A percentile compares a stretch with the other conserved stretches of the same genome.
Conservation (phyloP, 352 stramenopile genomes). For the Globisporangium recalcitrans region DNA sequence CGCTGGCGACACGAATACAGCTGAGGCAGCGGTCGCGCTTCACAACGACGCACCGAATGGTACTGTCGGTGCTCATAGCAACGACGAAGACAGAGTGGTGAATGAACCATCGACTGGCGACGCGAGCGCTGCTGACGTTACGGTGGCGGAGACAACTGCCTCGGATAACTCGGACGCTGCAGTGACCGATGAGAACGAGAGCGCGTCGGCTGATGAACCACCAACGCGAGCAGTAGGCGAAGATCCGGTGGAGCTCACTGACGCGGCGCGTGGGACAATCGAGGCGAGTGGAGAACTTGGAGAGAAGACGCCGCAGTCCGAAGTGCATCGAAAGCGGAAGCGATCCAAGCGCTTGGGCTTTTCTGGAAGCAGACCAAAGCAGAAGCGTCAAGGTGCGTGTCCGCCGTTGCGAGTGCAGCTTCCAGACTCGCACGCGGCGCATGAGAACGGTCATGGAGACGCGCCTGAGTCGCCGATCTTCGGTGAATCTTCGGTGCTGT, state of each 20-base stretch:
- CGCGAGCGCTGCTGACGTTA: neutral
- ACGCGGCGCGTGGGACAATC: neutral
- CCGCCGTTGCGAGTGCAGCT: conserved; percentile 23
- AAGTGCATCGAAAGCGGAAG: conserved; percentile 29
- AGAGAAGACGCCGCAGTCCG: conserved; percentile 1
- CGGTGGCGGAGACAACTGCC: neutral
- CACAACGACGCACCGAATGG: neutral
- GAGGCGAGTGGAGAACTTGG: neutral
- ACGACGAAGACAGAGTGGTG: neutral
- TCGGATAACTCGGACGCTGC: conserved; percentile 13
- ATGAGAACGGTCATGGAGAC: conserved; percentile 10
- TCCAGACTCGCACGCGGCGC: conserved; percentile 22
- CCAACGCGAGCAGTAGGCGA: neutral
- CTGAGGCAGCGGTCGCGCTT: neutral
- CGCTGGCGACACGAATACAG: neutral
- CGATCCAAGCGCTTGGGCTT: conserved; percentile 41
- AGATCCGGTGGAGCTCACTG: neutral
- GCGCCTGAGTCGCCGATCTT: conserved; percentile 39
- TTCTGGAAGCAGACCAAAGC: conserved; percentile 20
- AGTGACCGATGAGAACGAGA: conserved; percentile 7
- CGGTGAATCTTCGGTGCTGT: conserved; percentile 34
- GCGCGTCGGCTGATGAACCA: conserved; percentile 6
- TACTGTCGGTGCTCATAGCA: neutral
- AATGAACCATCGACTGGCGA: neutral
- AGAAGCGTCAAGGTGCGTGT: conserved; percentile 14